A percentile compares a stretch with the other conserved stretches of the same genome.
Conservation (phyloP, 805 yeast species). For the Metschnikowia cubensis region DNA sequence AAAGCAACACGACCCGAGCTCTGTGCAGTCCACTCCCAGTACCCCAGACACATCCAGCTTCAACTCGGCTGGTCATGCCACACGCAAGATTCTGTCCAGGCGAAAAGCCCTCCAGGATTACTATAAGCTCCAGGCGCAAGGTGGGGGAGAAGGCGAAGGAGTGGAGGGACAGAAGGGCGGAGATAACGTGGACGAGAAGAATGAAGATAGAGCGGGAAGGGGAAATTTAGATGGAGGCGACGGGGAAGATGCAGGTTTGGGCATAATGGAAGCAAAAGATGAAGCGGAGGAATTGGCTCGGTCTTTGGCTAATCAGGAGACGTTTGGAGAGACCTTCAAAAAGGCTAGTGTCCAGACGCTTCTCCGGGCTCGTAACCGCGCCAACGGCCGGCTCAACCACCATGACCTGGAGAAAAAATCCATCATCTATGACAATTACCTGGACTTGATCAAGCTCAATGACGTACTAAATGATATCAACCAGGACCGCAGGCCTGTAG, state of each 20-base stretch:
- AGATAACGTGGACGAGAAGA: background rate
- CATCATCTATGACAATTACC: conserved; percentile 71
- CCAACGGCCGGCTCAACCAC: conserved; percentile 42
- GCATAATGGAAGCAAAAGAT: background rate
- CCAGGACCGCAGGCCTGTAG: background rate
- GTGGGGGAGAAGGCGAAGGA: background rate
- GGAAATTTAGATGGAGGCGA: background rate
- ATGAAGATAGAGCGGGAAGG: background rate
- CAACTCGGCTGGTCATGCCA: background rate
- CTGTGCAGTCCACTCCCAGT: background rate
- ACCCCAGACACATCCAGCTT: background rate
- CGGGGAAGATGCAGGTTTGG: background rate
- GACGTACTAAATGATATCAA: conserved; percentile 39
- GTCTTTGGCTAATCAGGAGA: background rate
- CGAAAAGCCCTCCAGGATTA: conserved; percentile 42
- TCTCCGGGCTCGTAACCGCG: conserved; percentile 14
- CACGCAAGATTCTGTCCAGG: conserved; percentile 35
- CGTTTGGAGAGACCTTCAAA: background rate
- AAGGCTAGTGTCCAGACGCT: conserved; percentile 11
- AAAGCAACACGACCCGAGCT: background rate
- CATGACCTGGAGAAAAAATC: conserved; percentile 63
- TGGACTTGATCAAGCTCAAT: conserved; percentile 65
- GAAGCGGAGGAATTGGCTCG: background rate
- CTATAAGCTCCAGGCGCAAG: conserved; percentile 26
- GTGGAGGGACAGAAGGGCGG: background rate